Base-by-base conservation (phyloP, 352 stramenopile genomes). In the Pythium dissimile region DNA sequence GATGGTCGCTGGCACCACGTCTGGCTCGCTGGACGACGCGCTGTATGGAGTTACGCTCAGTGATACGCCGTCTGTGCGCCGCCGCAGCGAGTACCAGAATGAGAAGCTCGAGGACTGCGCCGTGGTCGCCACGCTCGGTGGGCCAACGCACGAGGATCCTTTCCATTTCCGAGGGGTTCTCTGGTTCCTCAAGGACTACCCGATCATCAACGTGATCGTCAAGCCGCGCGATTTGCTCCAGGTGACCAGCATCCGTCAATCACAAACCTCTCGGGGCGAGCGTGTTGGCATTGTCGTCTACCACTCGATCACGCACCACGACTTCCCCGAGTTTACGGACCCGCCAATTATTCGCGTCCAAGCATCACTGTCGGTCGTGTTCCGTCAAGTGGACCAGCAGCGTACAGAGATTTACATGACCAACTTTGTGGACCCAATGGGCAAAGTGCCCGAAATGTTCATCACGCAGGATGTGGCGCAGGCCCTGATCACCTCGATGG, bases 301-400 rank as follows among this genome's bases (percentile, higher is more conserved):
- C 9, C 78, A 88, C 52, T 85, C 78, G 21, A 67, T 88, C 47
- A 59, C 72, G 31, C 61, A 86, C n/a, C 64, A 62, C 2, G 73
- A 84, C 45, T 49, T 84, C 13, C 76, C 73, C 0, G 66, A 78
- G 37, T 50, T 74, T 27, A 67, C 51, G 9, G 52, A 70, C 13
- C 38, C 58, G 2, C 61, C 50, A 10, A 66, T 84, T 39, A 54
- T 86, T 1, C 73, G 76, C 49, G 74, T 55, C 3, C 67, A 68
- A 21, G 59, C 73, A 48, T 81, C 70, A 12, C 69, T 77, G 23
- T 80, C 70, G 26, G 53, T 67, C 47, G 27, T 84, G 12, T 83
- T 69, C 23, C 69, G 72, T 0, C 72, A 86, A 49, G 37, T 79
- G 1, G 67, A 66, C 30, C 61, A 67, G 47, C 54, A 69, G 30